Evolutionary conservation across 192 early-diverging fungal species (phyloP).

Genomic region (Gryganskiella cystojenkinii): DNA sequence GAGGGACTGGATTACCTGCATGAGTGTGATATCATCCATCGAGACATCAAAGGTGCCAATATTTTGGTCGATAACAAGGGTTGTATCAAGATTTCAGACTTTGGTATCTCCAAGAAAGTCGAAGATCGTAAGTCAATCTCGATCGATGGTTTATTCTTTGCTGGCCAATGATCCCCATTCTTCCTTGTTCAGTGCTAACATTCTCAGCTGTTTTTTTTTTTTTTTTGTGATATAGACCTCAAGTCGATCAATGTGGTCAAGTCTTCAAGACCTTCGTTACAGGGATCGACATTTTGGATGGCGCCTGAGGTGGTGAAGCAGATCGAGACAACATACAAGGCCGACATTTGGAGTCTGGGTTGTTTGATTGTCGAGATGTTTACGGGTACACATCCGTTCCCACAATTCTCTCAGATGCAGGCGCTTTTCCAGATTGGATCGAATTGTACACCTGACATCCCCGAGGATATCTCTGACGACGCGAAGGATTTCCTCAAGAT

Average conservation of each 20-base stretch:
- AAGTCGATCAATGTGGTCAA: conserved; percentile 46
- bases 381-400: conserved; percentile 93
- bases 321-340: conserved; percentile 92
- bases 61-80: conserved; percentile 92
- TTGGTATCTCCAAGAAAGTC: conserved; percentile 98
- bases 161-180: too few relatives aligned
- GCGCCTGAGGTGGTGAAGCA: conserved; percentile 98
- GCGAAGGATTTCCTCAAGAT: conserved; percentile 78
- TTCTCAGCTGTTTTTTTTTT: neutral
- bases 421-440: conserved; percentile 87
- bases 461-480: conserved; percentile 75
- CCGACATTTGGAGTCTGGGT: conserved; percentile 94
- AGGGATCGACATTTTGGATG: conserved; percentile 99
- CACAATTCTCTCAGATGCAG: conserved; percentile 83
- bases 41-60: conserved; percentile 99
- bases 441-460: conserved; percentile 84
- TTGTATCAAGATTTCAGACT: conserved; percentile 97
- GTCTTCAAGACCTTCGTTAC: conserved; percentile 79
- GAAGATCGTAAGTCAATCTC: conserved; percentile 79
- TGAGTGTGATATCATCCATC: conserved; percentile 93
- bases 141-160: conserved; percentile 10
- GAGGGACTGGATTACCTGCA: conserved; percentile 96
- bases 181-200: neutral
- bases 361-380: conserved; percentile 99
- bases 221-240: conserved; percentile 17